These are phyloP conservation scores for Ophiocytium majus DNA, from an alignment of 352 stramenopile genomes.

Conservation along the genomic window DNA sequence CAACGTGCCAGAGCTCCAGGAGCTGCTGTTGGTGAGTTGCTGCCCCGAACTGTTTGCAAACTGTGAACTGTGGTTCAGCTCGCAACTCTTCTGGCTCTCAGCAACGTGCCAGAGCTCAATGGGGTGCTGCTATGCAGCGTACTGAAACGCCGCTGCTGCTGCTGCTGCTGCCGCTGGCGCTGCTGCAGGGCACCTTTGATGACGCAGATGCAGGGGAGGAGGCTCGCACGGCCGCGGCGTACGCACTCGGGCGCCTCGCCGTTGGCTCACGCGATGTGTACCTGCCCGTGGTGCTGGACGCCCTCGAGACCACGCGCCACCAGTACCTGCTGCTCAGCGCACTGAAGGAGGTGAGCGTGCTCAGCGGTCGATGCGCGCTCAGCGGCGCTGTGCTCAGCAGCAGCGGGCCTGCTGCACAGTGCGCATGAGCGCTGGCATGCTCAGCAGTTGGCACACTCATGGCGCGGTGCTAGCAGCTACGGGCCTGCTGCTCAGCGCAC, in stretches of 20 bases:
- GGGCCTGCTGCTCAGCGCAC: slow-evolving; percentile 88
- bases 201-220: slow-evolving; percentile 78
- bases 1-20: slow-evolving; percentile 66
- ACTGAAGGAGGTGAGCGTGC: slow-evolving; percentile 80
- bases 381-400: no score
- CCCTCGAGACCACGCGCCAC: slow-evolving; percentile 80
- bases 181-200: slow-evolving; percentile 65
- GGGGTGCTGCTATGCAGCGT: slow-evolving; percentile 26
- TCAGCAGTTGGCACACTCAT: no score
- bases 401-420: no score
- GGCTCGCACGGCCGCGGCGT: slow-evolving; percentile 90
- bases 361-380: background rate
- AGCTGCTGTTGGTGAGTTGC: slow-evolving; percentile 22
- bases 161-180: background rate
- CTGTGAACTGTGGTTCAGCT: no score
- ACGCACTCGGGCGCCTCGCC: slow-evolving; percentile 89
- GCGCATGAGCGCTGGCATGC: no score
- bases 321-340: slow-evolving; percentile 94
- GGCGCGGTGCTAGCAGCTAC: no score
- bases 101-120: slow-evolving; percentile 65
- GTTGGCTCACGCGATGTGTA: slow-evolving; percentile 84
- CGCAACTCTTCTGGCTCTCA: slow-evolving; percentile 81
- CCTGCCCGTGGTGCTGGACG: slow-evolving; percentile 79
- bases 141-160: background rate
- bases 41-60: no score